A percentile compares a stretch with the other conserved stretches of the same genome.
Conservation (phyloP, 352 stramenopile genomes). For the Phytophthora lateralis region DNA sequence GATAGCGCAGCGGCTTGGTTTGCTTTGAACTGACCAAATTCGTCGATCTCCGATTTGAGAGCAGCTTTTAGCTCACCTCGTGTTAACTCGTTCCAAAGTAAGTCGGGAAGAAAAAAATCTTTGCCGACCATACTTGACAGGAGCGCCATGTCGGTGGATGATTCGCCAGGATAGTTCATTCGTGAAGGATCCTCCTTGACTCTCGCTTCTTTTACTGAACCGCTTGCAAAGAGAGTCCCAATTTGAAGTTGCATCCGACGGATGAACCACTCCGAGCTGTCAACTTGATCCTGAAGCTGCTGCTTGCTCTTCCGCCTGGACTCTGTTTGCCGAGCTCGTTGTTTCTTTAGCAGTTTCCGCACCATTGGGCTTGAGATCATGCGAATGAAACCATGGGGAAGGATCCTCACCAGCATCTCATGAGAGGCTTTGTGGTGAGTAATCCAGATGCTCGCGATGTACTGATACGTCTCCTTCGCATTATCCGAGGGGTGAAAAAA, state of each 20-base stretch:
- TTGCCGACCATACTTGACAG: constrained; percentile 70
- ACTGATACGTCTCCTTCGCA: constrained; percentile 74
- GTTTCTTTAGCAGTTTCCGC: constrained; percentile 67
- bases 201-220: constrained; percentile 24
- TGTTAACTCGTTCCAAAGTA: constrained; percentile 78
- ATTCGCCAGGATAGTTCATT: constrained; percentile 81
- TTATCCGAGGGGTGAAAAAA: constrained; percentile 69
- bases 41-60: constrained; percentile 50
- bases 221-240: constrained; percentile 43
- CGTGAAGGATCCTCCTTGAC: constrained; percentile 57
- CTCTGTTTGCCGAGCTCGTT: constrained; percentile 47
- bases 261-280: constrained; percentile 69
- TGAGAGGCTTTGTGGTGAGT: constrained; percentile 77
- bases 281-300: constrained; percentile 23
- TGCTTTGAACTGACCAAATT: constrained; percentile 58
- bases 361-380: constrained; percentile 70
- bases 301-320: constrained; percentile 33
- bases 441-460: constrained; percentile 78
- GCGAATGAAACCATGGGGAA: constrained; percentile 77
- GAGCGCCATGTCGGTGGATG: constrained; percentile 63
- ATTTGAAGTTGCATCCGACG: constrained; percentile 72
- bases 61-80: constrained; percentile 58
- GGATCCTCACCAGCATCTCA: constrained; percentile 63
- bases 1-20: constrained; percentile 29
- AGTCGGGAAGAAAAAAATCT: constrained; percentile 77